Base-by-base conservation (phyloP, 2,329 filamentous ascomycete species). In the Epicoccum sorghinum region DNA sequence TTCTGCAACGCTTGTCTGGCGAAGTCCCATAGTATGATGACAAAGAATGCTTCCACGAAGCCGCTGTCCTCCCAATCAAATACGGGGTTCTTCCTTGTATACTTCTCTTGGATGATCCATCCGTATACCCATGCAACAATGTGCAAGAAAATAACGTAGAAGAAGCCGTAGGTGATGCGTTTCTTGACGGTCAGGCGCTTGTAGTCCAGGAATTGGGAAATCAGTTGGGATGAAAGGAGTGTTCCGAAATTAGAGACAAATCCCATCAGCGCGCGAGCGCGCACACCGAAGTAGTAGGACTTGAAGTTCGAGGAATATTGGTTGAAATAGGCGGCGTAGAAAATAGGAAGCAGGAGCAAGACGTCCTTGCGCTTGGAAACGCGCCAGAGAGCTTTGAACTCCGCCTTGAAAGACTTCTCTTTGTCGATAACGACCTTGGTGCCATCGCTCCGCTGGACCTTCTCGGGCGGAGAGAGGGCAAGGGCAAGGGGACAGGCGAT, bases 41-140 rank as follows among this genome's bases (percentile, higher is more conserved):
- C 80, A 44, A 81, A 82, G 52, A 81, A 77, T 0, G 78, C 79
- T 51, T 81, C 74, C 0, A 72, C 68, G 14, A 80, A 82, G 0
- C 79, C 80, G 3, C 33, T 23, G 13, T 65, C 62, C 22, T 73
- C 67, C 75, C 78, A 80, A 47, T 80, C 78, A 33, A 74, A 67
- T 0, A 67, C 65, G 0, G 76, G 77, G 2, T 73, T 75, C 54
- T 68, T 75, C 1, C 71, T 66, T 0, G 78, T 81, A 66, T 79
- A 82, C 48, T 81, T 78, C 58, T 81, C 79, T 61, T 83, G 79
- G 5, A 83, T 69, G 4, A 83, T 77, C 82, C 80, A 83, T 9
- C 69, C 80, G 55, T 83, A 83, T 3, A 78, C 69, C 81, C 81
- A 84, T 1, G 80, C 76, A 18, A 79, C 59, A 18, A 82, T 47